Conservation (phyloP, 805 yeast species). For the Suhomyces sp. region DNA sequence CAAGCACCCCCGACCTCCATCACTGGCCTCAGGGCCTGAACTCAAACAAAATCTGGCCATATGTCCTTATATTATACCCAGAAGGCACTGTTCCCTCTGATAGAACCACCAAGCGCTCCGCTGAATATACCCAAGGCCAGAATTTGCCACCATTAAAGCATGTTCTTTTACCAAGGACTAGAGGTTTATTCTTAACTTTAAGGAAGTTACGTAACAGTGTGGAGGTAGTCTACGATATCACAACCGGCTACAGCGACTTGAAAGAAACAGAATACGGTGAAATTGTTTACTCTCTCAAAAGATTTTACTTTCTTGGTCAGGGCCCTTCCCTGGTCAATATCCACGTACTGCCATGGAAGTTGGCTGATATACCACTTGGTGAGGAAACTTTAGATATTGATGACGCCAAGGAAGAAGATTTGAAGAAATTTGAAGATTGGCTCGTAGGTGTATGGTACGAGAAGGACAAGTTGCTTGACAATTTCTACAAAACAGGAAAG, state of each 20-base stretch:
- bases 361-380: constrained; percentile 64
- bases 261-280: constrained; percentile 68
- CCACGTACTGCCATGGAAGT: constrained; percentile 56
- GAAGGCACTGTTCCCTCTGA: constrained; percentile 89
- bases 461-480: constrained; percentile 72
- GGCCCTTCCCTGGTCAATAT: constrained; percentile 70
- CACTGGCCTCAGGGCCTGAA: constrained; percentile 34
- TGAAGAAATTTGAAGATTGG: constrained; percentile 70
- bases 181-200: constrained; percentile 74
- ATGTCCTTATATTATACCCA: constrained; percentile 78
- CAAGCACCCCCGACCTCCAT: constrained; percentile 5
- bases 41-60: constrained; percentile 35
- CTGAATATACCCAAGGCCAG: constrained; percentile 53
- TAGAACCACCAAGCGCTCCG: constrained; percentile 59
- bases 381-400: constrained; percentile 42
- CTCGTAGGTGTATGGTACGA: constrained; percentile 67
- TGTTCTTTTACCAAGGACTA: constrained; percentile 75
- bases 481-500: constrained; percentile 54
- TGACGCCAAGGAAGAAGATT: constrained; percentile 40
- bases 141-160: constrained; percentile 53
- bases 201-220: constrained; percentile 53
- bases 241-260: constrained; percentile 80
- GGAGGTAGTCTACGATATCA: constrained; percentile 71
- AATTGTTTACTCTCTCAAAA: constrained; percentile 62
- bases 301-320: constrained; percentile 64